Percentiles rank a stretch among this genome's conserved stretches.
These are phyloP conservation scores for Auxenochlorella pyrenoidosa DNA, from an alignment of 139 green algal genomes.

Conservation along the genomic window DNA sequence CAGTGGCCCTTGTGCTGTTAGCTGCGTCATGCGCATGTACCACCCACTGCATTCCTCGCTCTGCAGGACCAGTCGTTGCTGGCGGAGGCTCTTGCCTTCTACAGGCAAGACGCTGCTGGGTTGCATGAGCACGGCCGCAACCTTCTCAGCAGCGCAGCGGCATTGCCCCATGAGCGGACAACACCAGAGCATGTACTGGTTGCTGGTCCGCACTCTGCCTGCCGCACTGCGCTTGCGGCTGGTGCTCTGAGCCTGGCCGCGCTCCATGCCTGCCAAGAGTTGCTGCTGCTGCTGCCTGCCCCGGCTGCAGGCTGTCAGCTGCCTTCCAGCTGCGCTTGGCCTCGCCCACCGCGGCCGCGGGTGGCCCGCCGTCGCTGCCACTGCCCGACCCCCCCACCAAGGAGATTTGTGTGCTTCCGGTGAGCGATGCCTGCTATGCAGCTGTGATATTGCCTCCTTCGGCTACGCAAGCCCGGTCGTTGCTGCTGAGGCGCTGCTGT, in stretches of 20 bases:
- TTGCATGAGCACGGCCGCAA: too few species aligned
- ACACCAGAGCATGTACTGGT: too few species aligned
- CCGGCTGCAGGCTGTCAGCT: conserved; percentile 73
- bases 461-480: not conserved
- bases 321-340: conserved; percentile 80
- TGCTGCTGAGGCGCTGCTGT: not conserved
- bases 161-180: too few species aligned
- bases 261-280: not conserved
- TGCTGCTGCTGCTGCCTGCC: not conserved
- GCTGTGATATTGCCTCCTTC: too few species aligned
- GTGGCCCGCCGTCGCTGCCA: conserved; percentile 57
- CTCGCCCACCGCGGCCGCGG: conserved; percentile 29
- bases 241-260: too few species aligned
- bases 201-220: too few species aligned
- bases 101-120: conserved; percentile 26
- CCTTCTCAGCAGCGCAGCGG: too few species aligned
- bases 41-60: not conserved
- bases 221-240: not conserved
- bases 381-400: conserved; percentile 63
- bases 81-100: conserved; percentile 66
- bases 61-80: conserved; percentile 58
- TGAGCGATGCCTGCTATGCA: too few species aligned
- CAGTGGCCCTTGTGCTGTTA: too few species aligned
- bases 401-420: conserved; percentile 70
- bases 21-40: not conserved